phyloP scores from a whole-genome alignment of 1,284 basidiomycete genomes.

The Pterulicium gracile region DNA sequence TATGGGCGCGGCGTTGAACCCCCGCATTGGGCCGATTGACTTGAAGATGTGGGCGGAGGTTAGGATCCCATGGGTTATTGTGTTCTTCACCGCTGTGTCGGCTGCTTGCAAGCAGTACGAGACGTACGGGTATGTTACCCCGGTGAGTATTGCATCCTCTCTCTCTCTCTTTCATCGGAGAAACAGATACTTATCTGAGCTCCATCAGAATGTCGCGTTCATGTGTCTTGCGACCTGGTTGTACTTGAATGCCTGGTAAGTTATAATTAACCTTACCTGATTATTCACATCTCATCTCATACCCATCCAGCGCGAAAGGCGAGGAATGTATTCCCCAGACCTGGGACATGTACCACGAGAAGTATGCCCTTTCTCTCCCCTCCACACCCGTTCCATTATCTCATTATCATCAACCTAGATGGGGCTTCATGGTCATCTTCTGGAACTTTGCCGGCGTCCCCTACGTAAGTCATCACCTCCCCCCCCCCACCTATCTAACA shows the following conservation, averaged over 20 bases:
- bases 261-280: constrained; percentile 4
- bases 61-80: constrained; percentile 93
- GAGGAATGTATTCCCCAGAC: constrained; percentile 99
- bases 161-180: neutral
- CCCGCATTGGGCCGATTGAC: constrained; percentile 87
- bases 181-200: constrained; percentile 5
- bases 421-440: constrained; percentile 93
- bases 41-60: constrained; percentile 99
- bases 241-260: constrained; percentile 92
- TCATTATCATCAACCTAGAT: constrained; percentile 24
- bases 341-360: constrained; percentile 98
- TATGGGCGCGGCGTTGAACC: constrained; percentile 95
- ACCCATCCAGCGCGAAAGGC: constrained; percentile 52
- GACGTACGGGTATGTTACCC: constrained; percentile 83
- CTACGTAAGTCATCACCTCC: constrained; percentile 43
- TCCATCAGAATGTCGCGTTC: constrained; percentile 82
- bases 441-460: constrained; percentile 96
- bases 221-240: constrained; percentile 95
- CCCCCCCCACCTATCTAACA: constrained; percentile 14
- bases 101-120: constrained; percentile 97
- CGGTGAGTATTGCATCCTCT: constrained; percentile 35
- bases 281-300: constrained; percentile 1
- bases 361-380: constrained; percentile 31
- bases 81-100: constrained; percentile 88
- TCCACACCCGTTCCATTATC: neutral